Evolutionary conservation across 2,329 filamentous ascomycete genomes (phyloP), one percentile per base, ranked within the genome.

Genomic region (Xylariaceae sp.): DNA sequence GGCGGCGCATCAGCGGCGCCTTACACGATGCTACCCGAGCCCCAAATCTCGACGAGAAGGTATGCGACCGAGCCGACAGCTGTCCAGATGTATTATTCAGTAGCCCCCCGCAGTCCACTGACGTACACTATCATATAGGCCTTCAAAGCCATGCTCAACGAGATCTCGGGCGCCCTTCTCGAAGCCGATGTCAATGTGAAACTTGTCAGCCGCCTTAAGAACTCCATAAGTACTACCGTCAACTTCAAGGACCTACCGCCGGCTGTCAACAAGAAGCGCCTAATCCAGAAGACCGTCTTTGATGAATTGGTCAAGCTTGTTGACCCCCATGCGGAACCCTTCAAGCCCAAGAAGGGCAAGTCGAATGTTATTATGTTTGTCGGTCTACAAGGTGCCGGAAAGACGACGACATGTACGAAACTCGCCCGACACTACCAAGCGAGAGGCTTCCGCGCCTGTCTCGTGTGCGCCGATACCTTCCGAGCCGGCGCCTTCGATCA

Each of bases 281-380:
- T 99, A 56, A 97, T 99, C 69, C 94, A 99, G 70, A 97, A 97
- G 74, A 85, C 94, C 62, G 94, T 99, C 64, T 99, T 96, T 73
- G 93, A 99, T 70, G 92, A 97, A 73, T 86, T 99, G 46, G 93
- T 97, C 63, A 88, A 91, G 67, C 87, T 99, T 44, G 94, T 99
- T 63, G 92, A 99, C 67, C 94, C 94, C 21, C 93, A 97, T 74
- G 88, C 90, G 66, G 92, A 96, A 62, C 88, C 93, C 0, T 99
- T 96, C 81, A 94, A 95, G 72, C 92, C 93, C 18, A 96, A 95
- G 78, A 99, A 97, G 77, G 92, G 92, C 61, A 94, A 92, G 72
- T 81, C 88, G 59, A 99, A 97, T 73, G 90, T 99, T 70, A 97
- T 99, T 74, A 99, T 99, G 94, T 97, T 99, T 72, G 94, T 99